phyloP scores from a whole-genome alignment of 768 basidiomycete species.

The Lactarius sp. region DNA sequence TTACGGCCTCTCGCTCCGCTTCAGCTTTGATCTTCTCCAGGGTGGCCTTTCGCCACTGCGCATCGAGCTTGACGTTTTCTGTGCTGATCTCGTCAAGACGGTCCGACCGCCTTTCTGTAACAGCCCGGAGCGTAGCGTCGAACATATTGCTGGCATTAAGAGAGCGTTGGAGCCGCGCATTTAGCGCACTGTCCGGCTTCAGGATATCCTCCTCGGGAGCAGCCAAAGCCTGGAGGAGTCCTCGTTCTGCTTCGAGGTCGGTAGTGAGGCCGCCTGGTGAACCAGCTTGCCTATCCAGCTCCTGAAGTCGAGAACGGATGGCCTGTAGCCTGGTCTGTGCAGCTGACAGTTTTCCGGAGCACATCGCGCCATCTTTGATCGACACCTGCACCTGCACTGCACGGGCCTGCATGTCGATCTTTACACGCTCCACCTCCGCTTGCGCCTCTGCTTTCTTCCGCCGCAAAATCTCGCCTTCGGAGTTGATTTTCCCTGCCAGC shows the following conservation, averaged over 20 bases:
- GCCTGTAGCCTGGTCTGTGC: slow-evolving; percentile 64
- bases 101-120: slow-evolving; percentile 73
- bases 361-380: slow-evolving; percentile 71
- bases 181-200: slow-evolving; percentile 54
- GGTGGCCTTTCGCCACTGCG: slow-evolving; percentile 57
- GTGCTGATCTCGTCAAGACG: slow-evolving; percentile 66
- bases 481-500: slow-evolving; percentile 62
- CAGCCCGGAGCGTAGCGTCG: slow-evolving; percentile 80
- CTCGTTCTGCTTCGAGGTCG: slow-evolving; percentile 69
- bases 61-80: slow-evolving; percentile 69
- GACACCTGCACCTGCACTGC: slow-evolving; percentile 65
- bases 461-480: slow-evolving; percentile 58
- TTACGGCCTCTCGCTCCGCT: slow-evolving; percentile 59
- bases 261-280: slow-evolving; percentile 40
- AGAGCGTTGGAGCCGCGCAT: slow-evolving; percentile 57
- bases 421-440: slow-evolving; percentile 69
- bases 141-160: slow-evolving; percentile 77
- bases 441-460: slow-evolving; percentile 68
- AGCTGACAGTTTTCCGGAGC: slow-evolving; percentile 62
- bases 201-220: slow-evolving; percentile 65
- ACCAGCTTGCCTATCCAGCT: slow-evolving; percentile 45
- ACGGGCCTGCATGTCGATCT: slow-evolving; percentile 65
- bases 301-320: slow-evolving; percentile 56
- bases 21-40: slow-evolving; percentile 67
- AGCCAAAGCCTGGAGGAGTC: slow-evolving; percentile 61